Evolutionary conservation across 169 alveolate genomes (phyloP).

Genomic region (Amoebophrya sp.): DNA sequence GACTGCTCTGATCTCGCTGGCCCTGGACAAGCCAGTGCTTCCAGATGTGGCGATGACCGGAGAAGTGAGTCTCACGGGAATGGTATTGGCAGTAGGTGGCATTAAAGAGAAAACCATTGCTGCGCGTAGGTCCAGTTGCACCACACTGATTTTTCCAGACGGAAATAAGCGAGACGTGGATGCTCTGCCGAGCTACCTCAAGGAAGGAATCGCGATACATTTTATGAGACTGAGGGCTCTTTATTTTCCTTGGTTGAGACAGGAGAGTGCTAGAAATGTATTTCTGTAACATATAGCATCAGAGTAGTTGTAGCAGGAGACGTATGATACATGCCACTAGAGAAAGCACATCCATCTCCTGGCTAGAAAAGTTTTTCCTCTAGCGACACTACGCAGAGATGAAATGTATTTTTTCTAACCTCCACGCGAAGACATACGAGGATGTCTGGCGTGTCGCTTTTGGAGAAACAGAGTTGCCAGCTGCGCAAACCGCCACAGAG

Average conservation of each 20-base stretch:
- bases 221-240: neutral
- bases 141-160: conserved; percentile 46
- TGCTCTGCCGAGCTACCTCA: conserved; percentile 42
- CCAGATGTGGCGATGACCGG: conserved; percentile 88
- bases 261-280: too few species aligned
- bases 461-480: neutral
- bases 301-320: too few species aligned
- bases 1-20: conserved; percentile 74
- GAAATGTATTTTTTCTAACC: too few species aligned
- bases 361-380: too few species aligned
- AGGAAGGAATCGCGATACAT: conserved; percentile 25
- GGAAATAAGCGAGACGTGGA: conserved; percentile 43
- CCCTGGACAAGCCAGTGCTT: conserved; percentile 59
- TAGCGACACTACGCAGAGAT: too few species aligned
- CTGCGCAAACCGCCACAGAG: too few species aligned
- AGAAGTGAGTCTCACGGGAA: conserved; percentile 84
- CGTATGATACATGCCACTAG: too few species aligned
- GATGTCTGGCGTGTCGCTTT: conserved; percentile 40
- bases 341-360: too few species aligned
- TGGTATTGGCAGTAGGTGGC: conserved; percentile 80
- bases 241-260: conserved; percentile 35
- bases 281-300: too few species aligned
- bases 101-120: conserved; percentile 84
- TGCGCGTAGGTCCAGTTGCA: conserved; percentile 57
- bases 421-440: conserved; percentile 41